Base-by-base conservation (phyloP, 2,329 filamentous ascomycete genomes). In the Ophiostoma sp. region DNA sequence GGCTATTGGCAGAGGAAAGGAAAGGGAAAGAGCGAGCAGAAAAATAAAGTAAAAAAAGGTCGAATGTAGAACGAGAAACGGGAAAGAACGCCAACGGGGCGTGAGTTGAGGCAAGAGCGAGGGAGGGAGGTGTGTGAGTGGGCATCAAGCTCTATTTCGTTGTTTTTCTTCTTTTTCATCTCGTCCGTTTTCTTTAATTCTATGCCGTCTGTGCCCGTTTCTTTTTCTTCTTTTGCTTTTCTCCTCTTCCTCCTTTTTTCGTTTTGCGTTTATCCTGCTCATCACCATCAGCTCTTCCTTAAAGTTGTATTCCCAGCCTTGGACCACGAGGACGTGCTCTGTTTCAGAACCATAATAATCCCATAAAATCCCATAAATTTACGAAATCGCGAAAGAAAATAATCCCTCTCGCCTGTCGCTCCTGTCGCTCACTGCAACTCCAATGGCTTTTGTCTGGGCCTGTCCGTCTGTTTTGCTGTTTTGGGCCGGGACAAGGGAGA, bases 401-500 rank as follows among this genome's bases (percentile, higher is more conserved):
- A 68, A 69, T 69, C 45, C 64, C 45, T 68, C 64, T 52, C 42
- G 4, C 19, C 8, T 36, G 33, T 36, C 33, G 33, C 33, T 36
- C 42, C 63, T 50, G 25, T 68, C 63, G 15, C 63, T 50, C 42
- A 52, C 42, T 69, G 42, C 25, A 36, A 52, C 25, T 36, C 45
- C 45, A 48, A 48, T 33, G 45, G n/a, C 22, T 9, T 45, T 42
- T 33, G 19, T 22, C 25, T 19, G 11, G 19, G 22, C 22, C 39
- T 31, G 17, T 48, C 33, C 31, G 36, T 42, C 50, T 22, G 50
- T 55, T 12, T 45, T 0, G 33, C 66, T 55, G 39, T 52, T 57
- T 66, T 72, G 55, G 52, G 52, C 36, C 61, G 61, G 61, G 11
- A 69, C 71, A 72, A 72, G 69, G 71, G 71, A 48, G 50, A 25